Percentiles rank a stretch among this genome's conserved stretches.
Evolutionary conservation across 1,139 yeast species (phyloP).

Genomic region (Candida anutae): DNA sequence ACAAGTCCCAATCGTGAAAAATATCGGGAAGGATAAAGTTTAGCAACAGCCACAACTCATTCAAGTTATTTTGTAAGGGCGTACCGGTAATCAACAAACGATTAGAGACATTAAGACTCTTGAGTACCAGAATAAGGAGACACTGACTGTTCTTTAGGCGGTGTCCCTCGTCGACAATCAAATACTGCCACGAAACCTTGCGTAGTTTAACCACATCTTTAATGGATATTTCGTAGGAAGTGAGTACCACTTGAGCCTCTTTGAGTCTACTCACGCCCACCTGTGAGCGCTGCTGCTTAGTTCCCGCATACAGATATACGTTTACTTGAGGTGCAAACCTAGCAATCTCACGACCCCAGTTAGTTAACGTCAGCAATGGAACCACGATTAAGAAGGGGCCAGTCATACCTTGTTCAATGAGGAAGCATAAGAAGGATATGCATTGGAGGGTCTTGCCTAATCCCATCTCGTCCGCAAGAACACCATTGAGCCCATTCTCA

Average conservation of each 20-base stretch:
- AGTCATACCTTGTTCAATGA: constrained; percentile 67
- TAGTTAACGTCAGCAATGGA: constrained; percentile 79
- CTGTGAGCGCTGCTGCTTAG: constrained; percentile 44
- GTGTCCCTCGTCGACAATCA: constrained; percentile 96
- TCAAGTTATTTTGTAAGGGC: constrained; percentile 82
- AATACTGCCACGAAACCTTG: constrained; percentile 61
- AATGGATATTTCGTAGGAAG: constrained; percentile 77
- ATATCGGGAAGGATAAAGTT: constrained; percentile 89
- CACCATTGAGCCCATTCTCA: constrained; percentile 92
- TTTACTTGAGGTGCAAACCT: constrained; percentile 68
- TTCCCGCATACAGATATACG: constrained; percentile 60
- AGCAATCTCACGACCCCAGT: constrained; percentile 70
- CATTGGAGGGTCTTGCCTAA: constrained; percentile 88
- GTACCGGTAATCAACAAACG: constrained; percentile 84
- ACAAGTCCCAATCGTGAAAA: constrained; percentile 79
- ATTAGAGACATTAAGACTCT: constrained; percentile 57
- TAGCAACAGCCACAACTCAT: constrained; percentile 83
- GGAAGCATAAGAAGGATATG: constrained; percentile 66
- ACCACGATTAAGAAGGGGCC: constrained; percentile 88
- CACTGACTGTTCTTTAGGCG: constrained; percentile 79
- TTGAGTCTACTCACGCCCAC: constrained; percentile 16
- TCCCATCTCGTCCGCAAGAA: constrained; percentile 96
- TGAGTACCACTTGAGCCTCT: constrained; percentile 46
- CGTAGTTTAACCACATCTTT: constrained; percentile 53
- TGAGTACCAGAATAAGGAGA: constrained; percentile 61